A percentile compares a stretch with the other conserved stretches of the same genome.
phyloP scores from a whole-genome alignment of 441 rosid species.

The Euphorbia celastroides region DNA sequence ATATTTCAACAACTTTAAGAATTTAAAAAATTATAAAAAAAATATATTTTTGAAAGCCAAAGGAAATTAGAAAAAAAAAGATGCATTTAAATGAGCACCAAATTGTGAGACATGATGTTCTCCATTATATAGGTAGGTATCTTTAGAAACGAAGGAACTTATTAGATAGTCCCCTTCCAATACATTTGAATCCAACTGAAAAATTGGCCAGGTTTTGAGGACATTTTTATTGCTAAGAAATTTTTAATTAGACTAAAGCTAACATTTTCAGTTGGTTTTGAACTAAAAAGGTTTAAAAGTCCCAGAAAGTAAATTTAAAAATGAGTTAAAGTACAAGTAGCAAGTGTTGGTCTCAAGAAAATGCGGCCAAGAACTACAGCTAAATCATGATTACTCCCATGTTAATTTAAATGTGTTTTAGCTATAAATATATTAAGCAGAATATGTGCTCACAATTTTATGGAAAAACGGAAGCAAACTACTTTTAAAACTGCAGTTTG shows the following conservation, averaged over 20 bases:
- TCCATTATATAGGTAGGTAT: conserved; percentile 13
- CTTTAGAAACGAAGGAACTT: conserved; percentile 24
- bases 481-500: too few species aligned
- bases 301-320: conserved; percentile 2
- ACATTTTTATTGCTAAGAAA: neutral
- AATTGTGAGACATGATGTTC: conserved; percentile 20
- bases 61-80: neutral
- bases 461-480: too few species aligned
- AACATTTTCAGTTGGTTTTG: conserved; percentile 23
- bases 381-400: conserved; percentile 23
- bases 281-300: conserved; percentile 24
- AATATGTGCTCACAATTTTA: too few species aligned
- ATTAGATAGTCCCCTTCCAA: neutral
- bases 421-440: too few species aligned
- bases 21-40: too few species aligned
- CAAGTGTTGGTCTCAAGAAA: conserved; percentile 43
- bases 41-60: too few species aligned
- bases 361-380: conserved; percentile 22
- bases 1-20: too few species aligned
- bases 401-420: neutral
- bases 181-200: conserved; percentile 19
- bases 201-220: conserved; percentile 11
- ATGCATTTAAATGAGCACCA: neutral
- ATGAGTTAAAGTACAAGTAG: conserved; percentile 21
- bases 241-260: neutral